These are phyloP conservation scores for Holtermanniella nyarrowii DNA, from an alignment of 768 basidiomycete genomes.

Conservation along the genomic window DNA sequence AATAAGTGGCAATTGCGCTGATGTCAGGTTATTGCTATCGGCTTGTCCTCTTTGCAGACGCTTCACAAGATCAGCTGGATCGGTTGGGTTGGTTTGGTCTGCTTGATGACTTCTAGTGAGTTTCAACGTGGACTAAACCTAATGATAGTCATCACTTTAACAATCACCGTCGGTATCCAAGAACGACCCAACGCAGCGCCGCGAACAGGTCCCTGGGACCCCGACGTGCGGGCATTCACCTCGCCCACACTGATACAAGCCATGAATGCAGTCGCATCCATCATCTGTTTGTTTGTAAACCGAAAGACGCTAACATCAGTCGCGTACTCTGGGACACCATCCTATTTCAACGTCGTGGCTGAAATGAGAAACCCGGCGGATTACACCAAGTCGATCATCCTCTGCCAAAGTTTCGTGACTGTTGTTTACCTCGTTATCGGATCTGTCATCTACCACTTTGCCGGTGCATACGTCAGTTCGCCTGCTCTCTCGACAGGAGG, in stretches of 20 bases:
- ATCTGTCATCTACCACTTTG: neutral
- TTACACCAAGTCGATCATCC: conserved; percentile 22
- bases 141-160: neutral
- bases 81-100: conserved; percentile 7
- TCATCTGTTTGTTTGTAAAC: neutral
- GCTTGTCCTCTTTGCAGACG: conserved; percentile 32
- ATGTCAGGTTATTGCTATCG: conserved; percentile 15
- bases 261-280: neutral
- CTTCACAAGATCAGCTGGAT: conserved; percentile 36
- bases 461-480: neutral
- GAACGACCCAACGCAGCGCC: neutral
- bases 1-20: no score
- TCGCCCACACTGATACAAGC: neutral
- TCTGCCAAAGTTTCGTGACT: neutral
- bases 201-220: neutral
- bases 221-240: neutral
- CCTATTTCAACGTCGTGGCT: conserved; percentile 12
- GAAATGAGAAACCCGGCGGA: conserved; percentile 30
- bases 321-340: neutral
- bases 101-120: neutral
- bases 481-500: neutral
- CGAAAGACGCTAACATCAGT: neutral
- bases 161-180: neutral
- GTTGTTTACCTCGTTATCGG: neutral
- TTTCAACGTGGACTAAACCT: no score